phyloP scores from a whole-genome alignment of 345 rosid species.

The thale cress (Arabidopsis thaliana) region DNA sequence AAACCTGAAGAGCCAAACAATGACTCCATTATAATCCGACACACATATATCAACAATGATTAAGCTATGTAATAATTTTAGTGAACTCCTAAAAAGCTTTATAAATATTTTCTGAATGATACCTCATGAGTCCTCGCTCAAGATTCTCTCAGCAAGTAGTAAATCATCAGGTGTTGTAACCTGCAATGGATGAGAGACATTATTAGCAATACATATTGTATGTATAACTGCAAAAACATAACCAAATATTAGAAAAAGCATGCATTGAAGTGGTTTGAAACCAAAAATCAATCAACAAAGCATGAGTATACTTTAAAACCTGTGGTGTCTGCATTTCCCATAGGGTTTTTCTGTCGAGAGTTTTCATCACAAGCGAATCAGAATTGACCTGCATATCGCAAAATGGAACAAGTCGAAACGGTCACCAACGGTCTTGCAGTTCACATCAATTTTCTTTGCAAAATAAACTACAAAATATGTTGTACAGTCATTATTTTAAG shows the following conservation, averaged over 20 bases:
- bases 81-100: too few species aligned
- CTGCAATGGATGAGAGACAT: slow-evolving; percentile 43
- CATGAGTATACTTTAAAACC: slow-evolving; percentile 47
- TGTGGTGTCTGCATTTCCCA: slow-evolving; percentile 99
- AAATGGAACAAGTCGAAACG: slow-evolving; percentile 1
- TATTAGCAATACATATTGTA: too few species aligned
- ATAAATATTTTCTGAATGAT: too few species aligned
- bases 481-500: not conserved
- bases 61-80: too few species aligned
- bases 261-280: not conserved
- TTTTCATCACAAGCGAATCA: slow-evolving; percentile 79
- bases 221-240: not conserved
- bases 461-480: not conserved
- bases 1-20: too few species aligned
- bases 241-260: slow-evolving; percentile 3
- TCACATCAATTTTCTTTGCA: slow-evolving; percentile 63
- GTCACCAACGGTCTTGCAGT: slow-evolving; percentile 82
- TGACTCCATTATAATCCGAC: too few species aligned
- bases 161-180: slow-evolving; percentile 96
- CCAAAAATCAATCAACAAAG: slow-evolving; percentile 3
- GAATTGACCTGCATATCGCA: slow-evolving; percentile 62
- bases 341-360: slow-evolving; percentile 86
- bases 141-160: slow-evolving; percentile 83
- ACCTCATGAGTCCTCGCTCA: slow-evolving; percentile 47
- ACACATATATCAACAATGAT: too few species aligned